Percentiles rank a stretch among this genome's conserved stretches.
These are phyloP conservation scores for Stentor roeselii DNA, from an alignment of 73 alveolate species.

Conservation along the genomic window DNA sequence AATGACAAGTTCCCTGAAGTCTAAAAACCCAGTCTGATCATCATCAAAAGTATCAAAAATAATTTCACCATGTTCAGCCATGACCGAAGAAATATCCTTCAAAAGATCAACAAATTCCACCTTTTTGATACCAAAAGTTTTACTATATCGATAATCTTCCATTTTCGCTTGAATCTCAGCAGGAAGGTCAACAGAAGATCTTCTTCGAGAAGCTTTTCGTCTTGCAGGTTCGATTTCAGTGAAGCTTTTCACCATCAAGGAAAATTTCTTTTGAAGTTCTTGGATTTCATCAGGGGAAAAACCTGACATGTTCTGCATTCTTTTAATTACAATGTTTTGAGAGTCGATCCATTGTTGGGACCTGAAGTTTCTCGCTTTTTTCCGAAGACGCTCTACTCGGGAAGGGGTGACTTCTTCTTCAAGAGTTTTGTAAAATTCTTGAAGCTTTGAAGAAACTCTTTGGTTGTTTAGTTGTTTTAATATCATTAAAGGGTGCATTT, in stretches of 20 bases:
- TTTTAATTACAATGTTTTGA: background rate
- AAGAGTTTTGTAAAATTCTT: background rate
- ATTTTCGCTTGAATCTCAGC: background rate
- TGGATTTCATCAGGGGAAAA: conserved; percentile 10
- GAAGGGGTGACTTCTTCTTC: background rate
- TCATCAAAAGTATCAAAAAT: background rate
- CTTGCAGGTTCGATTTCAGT: background rate
- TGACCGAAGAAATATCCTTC: background rate
- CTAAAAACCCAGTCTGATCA: conserved; percentile 9
- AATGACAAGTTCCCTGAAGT: conserved; percentile 14
- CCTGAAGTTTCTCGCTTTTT: background rate
- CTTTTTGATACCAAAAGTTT: background rate
- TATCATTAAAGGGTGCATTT: background rate
- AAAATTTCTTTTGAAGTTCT: background rate
- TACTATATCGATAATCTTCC: background rate
- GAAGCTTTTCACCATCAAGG: background rate
- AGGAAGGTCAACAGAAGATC: too few species aligned
- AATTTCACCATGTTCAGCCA: background rate
- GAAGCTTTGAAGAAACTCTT: background rate
- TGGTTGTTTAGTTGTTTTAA: background rate
- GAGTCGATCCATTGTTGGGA: background rate
- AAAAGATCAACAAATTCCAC: background rate
- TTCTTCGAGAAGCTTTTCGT: background rate
- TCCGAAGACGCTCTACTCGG: conserved; percentile 1
- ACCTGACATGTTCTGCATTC: background rate